Conservation (phyloP, 1,284 basidiomycete species). For the Sporisorium graminicola region DNA sequence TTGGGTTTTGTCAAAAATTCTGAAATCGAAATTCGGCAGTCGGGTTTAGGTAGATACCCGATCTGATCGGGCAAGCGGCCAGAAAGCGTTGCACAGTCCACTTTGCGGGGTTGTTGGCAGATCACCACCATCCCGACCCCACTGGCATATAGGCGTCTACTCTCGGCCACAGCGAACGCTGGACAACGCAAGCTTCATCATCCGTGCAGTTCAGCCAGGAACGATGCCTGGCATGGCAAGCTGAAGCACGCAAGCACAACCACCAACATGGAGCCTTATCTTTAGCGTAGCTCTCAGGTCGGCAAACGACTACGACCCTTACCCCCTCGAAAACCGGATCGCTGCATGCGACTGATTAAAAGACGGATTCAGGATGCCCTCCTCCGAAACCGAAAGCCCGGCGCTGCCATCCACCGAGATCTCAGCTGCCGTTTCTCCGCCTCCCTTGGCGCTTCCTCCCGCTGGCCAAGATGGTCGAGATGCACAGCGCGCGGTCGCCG, state of each 20-base stretch:
- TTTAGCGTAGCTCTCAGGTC: neutral
- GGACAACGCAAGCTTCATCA: neutral
- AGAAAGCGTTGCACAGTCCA: neutral
- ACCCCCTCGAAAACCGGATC: neutral
- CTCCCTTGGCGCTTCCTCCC: slow-evolving; percentile 24
- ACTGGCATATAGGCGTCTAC: neutral
- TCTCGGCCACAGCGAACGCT: neutral
- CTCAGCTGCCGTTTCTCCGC: slow-evolving; percentile 22
- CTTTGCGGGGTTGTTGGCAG: slow-evolving; percentile 15
- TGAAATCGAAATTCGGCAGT: slow-evolving; percentile 22
- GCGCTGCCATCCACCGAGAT: slow-evolving; percentile 42
- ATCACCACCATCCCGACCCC: slow-evolving; percentile 5
- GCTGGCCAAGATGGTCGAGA: slow-evolving; percentile 45
- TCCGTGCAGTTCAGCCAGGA: neutral
- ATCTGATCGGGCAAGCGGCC: slow-evolving; percentile 19
- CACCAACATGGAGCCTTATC: slow-evolving; percentile 5
- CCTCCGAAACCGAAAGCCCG: slow-evolving; percentile 23
- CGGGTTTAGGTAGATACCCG: slow-evolving; percentile 15
- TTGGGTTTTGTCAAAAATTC: neutral
- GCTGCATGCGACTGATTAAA: neutral
- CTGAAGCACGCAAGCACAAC: slow-evolving; percentile 2
- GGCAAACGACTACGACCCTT: neutral
- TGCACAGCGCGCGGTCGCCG: slow-evolving; percentile 37
- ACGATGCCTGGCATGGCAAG: neutral
- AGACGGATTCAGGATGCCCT: slow-evolving; percentile 6